phyloP scores from a whole-genome alignment of 805 yeast genomes.

The Wickerhamomyces alni region DNA sequence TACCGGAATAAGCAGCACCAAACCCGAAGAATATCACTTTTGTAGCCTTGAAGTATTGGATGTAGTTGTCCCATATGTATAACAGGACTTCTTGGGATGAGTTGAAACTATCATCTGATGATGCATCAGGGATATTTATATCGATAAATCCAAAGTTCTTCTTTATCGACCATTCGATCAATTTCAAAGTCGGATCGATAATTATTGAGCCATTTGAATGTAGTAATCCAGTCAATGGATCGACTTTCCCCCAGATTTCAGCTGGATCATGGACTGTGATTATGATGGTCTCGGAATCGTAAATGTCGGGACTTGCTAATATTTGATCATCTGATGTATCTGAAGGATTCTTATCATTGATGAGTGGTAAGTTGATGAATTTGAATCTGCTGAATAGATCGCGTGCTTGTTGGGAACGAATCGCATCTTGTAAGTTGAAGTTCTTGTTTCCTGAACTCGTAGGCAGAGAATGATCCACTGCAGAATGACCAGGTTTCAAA shows the following conservation, averaged over 20 bases:
- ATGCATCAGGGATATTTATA: conserved; percentile 63
- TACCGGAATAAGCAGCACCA: conserved; percentile 85
- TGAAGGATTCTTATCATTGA: conserved; percentile 29
- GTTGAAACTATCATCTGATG: conserved; percentile 41
- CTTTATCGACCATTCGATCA: conserved; percentile 61
- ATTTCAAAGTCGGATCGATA: conserved; percentile 65
- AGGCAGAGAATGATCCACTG: conserved; percentile 31
- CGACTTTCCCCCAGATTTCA: conserved; percentile 82
- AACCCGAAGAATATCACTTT: conserved; percentile 78
- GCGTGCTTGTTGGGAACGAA: conserved; percentile 64
- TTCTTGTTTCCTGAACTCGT: conserved; percentile 32
- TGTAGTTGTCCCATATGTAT: conserved; percentile 86
- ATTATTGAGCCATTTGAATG: conserved; percentile 68
- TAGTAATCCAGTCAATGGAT: conserved; percentile 73
- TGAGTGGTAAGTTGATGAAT: conserved; percentile 65
- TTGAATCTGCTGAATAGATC: conserved; percentile 47
- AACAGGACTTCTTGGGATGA: conserved; percentile 72
- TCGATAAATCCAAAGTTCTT: conserved; percentile 76
- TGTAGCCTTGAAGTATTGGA: conserved; percentile 65
- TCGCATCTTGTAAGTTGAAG: conserved; percentile 59
- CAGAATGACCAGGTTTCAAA: conserved; percentile 59
- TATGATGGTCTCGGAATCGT: conserved; percentile 56
- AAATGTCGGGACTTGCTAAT: conserved; percentile 65
- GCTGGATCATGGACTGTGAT: conserved; percentile 86
- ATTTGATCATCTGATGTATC: conserved; percentile 58